Evolutionary conservation across 805 yeast genomes (phyloP).

Genomic region (Candida awuae): DNA sequence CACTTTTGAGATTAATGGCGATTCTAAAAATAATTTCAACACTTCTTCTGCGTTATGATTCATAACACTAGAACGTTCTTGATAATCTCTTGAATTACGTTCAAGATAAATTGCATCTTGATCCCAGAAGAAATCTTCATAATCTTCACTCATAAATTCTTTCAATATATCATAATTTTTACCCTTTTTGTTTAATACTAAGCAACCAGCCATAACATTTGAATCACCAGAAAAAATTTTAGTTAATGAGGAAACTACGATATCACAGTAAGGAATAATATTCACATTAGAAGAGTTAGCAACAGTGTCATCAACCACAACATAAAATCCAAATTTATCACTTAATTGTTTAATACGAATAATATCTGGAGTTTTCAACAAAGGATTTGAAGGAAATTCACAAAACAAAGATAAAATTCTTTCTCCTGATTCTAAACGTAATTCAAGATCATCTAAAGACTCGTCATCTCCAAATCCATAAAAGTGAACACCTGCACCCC

Average conservation of each 20-base stretch:
- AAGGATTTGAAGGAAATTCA: constrained; percentile 95
- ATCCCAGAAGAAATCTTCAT: constrained; percentile 78
- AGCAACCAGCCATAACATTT: constrained; percentile 90
- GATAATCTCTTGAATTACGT: constrained; percentile 87
- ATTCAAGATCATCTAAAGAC: constrained; percentile 58
- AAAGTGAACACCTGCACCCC: constrained; percentile 87
- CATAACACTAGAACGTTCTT: constrained; percentile 47
- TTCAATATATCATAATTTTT: constrained; percentile 43
- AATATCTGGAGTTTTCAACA: constrained; percentile 77
- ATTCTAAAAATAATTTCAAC: constrained; percentile 42
- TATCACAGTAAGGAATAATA: constrained; percentile 75
- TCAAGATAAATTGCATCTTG: constrained; percentile 92
- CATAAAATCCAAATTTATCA: constrained; percentile 60
- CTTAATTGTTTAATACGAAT: constrained; percentile 56
- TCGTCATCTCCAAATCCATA: constrained; percentile 76
- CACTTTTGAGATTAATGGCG: constrained; percentile 51
- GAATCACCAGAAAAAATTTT: constrained; percentile 92
- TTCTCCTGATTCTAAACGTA: constrained; percentile 51
- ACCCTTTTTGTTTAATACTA: constrained; percentile 67
- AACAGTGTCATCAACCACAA: constrained; percentile 89
- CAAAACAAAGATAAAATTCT: constrained; percentile 73
- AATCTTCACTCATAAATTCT: constrained; percentile 41
- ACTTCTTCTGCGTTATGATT: constrained; percentile 50
- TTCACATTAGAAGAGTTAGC: constrained; percentile 85
- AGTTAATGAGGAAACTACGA: constrained; percentile 79